These are phyloP conservation scores for Wallacemonas rigidus DNA, from an alignment of 208 protist genomes.

Conservation along the genomic window DNA sequence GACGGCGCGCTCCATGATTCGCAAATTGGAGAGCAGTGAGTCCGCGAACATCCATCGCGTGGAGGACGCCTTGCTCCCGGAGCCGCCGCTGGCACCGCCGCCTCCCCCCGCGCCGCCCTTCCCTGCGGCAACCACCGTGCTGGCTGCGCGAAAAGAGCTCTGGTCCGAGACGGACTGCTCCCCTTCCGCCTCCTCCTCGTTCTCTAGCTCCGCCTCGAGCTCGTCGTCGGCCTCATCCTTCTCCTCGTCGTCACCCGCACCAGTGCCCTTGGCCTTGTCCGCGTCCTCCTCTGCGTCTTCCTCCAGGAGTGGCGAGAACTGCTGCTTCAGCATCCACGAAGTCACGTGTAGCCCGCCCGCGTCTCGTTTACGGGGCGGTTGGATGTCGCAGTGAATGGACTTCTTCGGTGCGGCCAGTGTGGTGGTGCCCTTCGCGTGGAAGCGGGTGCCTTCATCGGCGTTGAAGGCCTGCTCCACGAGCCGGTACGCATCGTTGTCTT, in stretches of 20 bases:
- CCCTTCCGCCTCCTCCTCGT: constrained; percentile 20
- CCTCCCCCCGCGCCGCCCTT: neutral
- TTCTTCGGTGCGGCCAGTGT: constrained; percentile 85
- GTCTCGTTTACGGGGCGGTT: constrained; percentile 58
- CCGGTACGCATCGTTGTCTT: constrained; percentile 56
- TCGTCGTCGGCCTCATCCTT: constrained; percentile 35
- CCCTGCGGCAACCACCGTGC: constrained; percentile 20
- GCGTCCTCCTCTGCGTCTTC: constrained; percentile 57
- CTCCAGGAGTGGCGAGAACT: constrained; percentile 47
- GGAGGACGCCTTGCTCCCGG: constrained; percentile 13
- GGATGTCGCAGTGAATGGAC: constrained; percentile 85
- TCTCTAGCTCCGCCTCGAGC: constrained; percentile 50
- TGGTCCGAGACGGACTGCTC: constrained; percentile 36
- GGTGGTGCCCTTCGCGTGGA: constrained; percentile 71
- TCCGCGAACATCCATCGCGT: constrained; percentile 82
- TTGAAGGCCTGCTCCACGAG: constrained; percentile 55
- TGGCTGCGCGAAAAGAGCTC: constrained; percentile 27
- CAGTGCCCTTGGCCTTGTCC: constrained; percentile 46
- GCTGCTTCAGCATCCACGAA: constrained; percentile 90
- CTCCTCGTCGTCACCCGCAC: constrained; percentile 18
- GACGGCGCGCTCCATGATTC: constrained; percentile 90
- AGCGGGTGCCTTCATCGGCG: constrained; percentile 75
- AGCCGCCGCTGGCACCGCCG: constrained; percentile 9
- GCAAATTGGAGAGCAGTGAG: constrained; percentile 77
- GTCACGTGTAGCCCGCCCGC: constrained; percentile 75